Percentiles rank a stretch among this genome's conserved stretches.
Evolutionary conservation across 2,329 filamentous ascomycete genomes (phyloP).

Genomic region (Penicillium sclerotiorum): DNA sequence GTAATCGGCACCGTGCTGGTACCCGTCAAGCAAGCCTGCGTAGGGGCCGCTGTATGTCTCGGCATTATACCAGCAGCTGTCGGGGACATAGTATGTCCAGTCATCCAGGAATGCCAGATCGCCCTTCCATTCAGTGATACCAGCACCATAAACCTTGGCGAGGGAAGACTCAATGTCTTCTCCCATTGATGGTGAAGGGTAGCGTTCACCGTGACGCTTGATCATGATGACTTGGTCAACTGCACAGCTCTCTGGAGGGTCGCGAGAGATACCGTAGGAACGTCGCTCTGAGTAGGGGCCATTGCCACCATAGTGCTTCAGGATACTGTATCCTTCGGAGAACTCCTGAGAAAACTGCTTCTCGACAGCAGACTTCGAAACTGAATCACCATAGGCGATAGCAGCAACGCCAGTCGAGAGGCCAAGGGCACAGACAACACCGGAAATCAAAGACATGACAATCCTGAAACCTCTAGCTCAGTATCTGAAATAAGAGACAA

Average conservation of each 20-base stretch:
- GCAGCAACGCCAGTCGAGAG: conserved; percentile 1
- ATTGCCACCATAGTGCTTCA: conserved; percentile 24
- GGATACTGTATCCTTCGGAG: conserved; percentile 20
- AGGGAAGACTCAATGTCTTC: conserved; percentile 15
- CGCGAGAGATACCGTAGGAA: conserved; percentile 22
- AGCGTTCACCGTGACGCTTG: conserved; percentile 28
- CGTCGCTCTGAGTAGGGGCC: conserved; percentile 22
- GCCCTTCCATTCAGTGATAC: conserved; percentile 11
- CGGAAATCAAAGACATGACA: conserved; percentile 21
- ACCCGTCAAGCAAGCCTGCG: conserved; percentile 18
- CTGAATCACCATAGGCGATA: conserved; percentile 21
- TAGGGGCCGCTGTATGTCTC: conserved; percentile 25
- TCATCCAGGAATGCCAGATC: conserved; percentile 23
- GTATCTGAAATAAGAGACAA: conserved; percentile 15
- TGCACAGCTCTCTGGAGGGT: conserved; percentile 21
- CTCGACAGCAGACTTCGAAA: conserved; percentile 32
- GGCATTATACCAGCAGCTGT: conserved; percentile 18
- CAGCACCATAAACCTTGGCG: conserved; percentile 17
- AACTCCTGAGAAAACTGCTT: conserved; percentile 26
- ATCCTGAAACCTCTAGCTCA: no score
- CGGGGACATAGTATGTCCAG: conserved; percentile 26
- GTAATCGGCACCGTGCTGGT: conserved; percentile 21
- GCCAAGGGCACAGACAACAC: not conserved
- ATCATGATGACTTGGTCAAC: conserved; percentile 29
- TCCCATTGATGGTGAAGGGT: conserved; percentile 14